A percentile compares a stretch with the other conserved stretches of the same genome.
Conservation (phyloP, 2,329 filamentous ascomycete species). For the Botrytis tulipae region DNA sequence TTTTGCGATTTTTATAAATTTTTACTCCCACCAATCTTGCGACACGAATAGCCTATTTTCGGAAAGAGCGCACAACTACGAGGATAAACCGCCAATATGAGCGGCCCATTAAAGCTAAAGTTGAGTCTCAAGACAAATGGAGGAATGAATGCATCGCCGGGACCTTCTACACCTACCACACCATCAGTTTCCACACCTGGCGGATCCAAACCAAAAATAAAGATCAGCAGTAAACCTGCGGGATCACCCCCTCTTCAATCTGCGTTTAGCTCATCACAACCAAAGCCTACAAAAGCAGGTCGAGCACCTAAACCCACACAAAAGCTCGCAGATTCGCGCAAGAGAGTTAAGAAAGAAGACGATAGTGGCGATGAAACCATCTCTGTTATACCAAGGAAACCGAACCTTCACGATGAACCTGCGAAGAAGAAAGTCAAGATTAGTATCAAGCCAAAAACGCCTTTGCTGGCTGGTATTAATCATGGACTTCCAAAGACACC, state of each 20-base stretch:
- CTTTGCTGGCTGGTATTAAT: slow-evolving; percentile 17
- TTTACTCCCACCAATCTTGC: no score
- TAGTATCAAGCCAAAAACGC: slow-evolving; percentile 18
- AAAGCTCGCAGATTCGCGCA: slow-evolving; percentile 55
- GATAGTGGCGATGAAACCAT: slow-evolving; percentile 47
- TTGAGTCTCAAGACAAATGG: slow-evolving; percentile 18
- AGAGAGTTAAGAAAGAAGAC: slow-evolving; percentile 56
- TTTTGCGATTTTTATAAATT: background rate
- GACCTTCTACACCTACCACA: slow-evolving; percentile 24
- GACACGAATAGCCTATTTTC: background rate
- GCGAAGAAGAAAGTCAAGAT: slow-evolving; percentile 50
- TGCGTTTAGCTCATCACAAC: slow-evolving; percentile 26
- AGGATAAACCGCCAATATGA: slow-evolving; percentile 28
- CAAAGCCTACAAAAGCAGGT: slow-evolving; percentile 57
- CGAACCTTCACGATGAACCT: slow-evolving; percentile 17
- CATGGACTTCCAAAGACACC: slow-evolving; percentile 32
- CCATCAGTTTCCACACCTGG: slow-evolving; percentile 28
- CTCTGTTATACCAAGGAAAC: slow-evolving; percentile 25
- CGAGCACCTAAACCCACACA: slow-evolving; percentile 58
- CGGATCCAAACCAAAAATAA: slow-evolving; percentile 36
- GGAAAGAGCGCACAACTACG: background rate
- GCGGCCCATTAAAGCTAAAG: slow-evolving; percentile 28
- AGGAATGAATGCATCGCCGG: slow-evolving; percentile 9
- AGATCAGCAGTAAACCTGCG: slow-evolving; percentile 32
- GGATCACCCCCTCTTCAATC: slow-evolving; percentile 24